A percentile compares a stretch with the other conserved stretches of the same genome.
phyloP scores from a whole-genome alignment of 768 basidiomycete genomes.

The Boletus sensibilis region DNA sequence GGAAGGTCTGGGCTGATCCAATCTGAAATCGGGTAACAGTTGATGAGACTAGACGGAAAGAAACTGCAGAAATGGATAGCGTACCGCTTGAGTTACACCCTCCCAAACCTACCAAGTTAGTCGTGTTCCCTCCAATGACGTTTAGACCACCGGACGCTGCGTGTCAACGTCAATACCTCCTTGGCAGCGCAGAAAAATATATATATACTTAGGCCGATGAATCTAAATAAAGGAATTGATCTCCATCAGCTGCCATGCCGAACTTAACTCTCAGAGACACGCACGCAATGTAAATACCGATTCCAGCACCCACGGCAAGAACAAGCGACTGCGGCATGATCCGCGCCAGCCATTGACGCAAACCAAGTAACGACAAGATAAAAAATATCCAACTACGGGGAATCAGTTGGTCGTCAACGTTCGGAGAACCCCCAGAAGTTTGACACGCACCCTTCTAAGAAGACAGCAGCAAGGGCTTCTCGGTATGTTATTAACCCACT shows the following conservation, averaged over 20 bases:
- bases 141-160: constrained; percentile 65
- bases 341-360: constrained; percentile 87
- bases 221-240: constrained; percentile 38
- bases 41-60: constrained; percentile 11
- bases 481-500: constrained; percentile 65
- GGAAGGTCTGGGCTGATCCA: constrained; percentile 44
- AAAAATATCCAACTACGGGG: constrained; percentile 73
- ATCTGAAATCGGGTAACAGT: constrained; percentile 32
- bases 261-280: constrained; percentile 26
- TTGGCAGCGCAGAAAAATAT: background rate
- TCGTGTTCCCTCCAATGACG: constrained; percentile 71
- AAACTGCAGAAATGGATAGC: constrained; percentile 1
- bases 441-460: constrained; percentile 72
- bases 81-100: constrained; percentile 61
- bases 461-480: constrained; percentile 82
- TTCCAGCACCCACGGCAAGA: constrained; percentile 81
- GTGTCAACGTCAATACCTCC: constrained; percentile 2
- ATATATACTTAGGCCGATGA: constrained; percentile 68
- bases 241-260: constrained; percentile 9
- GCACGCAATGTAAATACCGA: constrained; percentile 84
- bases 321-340: constrained; percentile 88
- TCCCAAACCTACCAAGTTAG: constrained; percentile 71
- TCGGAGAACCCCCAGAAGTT: background rate
- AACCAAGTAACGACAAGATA: constrained; percentile 71
- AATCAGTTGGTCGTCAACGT: background rate